phyloP scores from a whole-genome alignment of 176 grass and related monocot genomes.

The Musa itinerans region DNA sequence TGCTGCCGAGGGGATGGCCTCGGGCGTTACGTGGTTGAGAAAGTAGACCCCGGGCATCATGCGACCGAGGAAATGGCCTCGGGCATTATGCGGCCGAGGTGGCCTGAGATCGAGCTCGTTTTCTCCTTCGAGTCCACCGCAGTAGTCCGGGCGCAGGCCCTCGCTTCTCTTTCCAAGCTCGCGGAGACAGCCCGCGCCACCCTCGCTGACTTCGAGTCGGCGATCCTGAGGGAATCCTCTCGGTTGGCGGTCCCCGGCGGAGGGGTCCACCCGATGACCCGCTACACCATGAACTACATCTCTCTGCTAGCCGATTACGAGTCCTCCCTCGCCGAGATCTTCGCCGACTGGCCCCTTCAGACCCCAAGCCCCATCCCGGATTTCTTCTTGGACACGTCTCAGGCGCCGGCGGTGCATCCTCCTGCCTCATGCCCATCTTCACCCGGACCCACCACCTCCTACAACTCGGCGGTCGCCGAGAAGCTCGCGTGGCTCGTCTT shows the following conservation, averaged over 20 bases:
- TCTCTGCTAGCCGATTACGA: slow-evolving; percentile 55
- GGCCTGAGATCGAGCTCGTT: slow-evolving; percentile 23
- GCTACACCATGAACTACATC: slow-evolving; percentile 82
- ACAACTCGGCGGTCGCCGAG: neutral
- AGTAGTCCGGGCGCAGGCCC: slow-evolving; percentile 1
- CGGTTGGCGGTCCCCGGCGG: slow-evolving; percentile 33
- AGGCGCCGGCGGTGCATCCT: neutral
- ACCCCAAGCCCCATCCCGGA: neutral
- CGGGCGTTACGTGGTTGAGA: too few species aligned
- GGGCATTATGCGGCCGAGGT: too few species aligned
- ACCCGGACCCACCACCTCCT: neutral
- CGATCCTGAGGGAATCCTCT: slow-evolving; percentile 42
- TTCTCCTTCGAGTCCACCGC: slow-evolving; percentile 29
- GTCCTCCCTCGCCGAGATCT: slow-evolving; percentile 24
- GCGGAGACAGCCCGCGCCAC: slow-evolving; percentile 16
- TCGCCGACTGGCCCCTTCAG: slow-evolving; percentile 1
- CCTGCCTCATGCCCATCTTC: neutral
- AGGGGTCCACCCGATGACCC: slow-evolving; percentile 44
- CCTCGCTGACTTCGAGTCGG: slow-evolving; percentile 36
- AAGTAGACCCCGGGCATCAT: too few species aligned
- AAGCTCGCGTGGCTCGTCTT: slow-evolving; percentile 30
- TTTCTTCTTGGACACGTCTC: slow-evolving; percentile 5
- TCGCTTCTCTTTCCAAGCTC: slow-evolving; percentile 14
- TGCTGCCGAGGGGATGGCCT: too few species aligned
- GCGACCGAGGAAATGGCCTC: too few species aligned